Evolutionary conservation across 2,329 filamentous ascomycete species (phyloP), one percentile per base, ranked within the genome.

Genomic region (Ceratocystis lukuohia): DNA sequence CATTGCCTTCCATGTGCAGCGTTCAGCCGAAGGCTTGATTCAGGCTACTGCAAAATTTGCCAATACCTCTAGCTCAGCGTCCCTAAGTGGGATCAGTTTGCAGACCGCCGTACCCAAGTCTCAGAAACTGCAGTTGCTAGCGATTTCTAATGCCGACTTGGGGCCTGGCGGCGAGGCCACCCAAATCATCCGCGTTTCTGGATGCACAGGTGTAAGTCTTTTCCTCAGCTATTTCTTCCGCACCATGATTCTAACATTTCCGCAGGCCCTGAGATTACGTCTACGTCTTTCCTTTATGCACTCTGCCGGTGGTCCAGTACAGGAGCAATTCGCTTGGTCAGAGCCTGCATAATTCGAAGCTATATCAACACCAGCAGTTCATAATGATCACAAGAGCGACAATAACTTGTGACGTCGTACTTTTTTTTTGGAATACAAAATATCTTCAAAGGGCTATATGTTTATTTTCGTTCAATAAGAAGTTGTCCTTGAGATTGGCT

Each of bases 101-200:
- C 94, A 99, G 75, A 94, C 93, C 56, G 94, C 94, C 0, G 94
- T 99, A 65, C 94, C 94, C 7, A 99, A 97, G 77, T 91, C 89
- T 57, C 94, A 99, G 77, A 96, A 94, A 75, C 77, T 99, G 72
- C 91, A 96, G 74, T 78, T 99, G 70, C 88, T 95, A 74, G 90
- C 88, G 67, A 96, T 99, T 70, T 96, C 90, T 70, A 89, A 84
- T 70, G 78, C 86, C 3, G 89, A 95, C 41, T 74, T 99, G 56
- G 84, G 80, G 12, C 84, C 86, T 5, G 90, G 90, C 15, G 84
- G 87, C 53, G 91, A 96, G 74, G 93, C 91, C 17, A 91, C 88
- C 68, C 94, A 97, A 77, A 82, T 86, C 72, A 96, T 99, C 90
- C 88, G 90, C 73, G 85, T 99, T 68, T 84, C 84, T 68, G 87